Percentiles rank a stretch among this genome's conserved stretches.
Evolutionary conservation across 1,139 yeast species (phyloP).

Genomic region (Yamadazyma songkhlaensis): DNA sequence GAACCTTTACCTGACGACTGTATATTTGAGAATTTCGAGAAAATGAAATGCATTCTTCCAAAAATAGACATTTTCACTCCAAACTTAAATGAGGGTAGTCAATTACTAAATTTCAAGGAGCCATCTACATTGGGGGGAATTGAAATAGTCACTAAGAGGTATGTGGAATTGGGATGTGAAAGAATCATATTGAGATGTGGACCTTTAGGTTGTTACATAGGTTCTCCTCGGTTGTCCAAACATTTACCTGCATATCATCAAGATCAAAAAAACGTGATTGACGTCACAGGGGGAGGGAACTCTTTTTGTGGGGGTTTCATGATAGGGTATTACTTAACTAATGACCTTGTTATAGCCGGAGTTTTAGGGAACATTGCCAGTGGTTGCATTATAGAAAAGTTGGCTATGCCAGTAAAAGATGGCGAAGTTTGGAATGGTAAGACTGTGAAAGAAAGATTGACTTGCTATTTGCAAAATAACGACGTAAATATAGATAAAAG

Average conservation of each 20-base stretch:
- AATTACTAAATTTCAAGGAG: constrained; percentile 21
- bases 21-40: constrained; percentile 41
- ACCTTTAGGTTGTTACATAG: constrained; percentile 53
- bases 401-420: constrained; percentile 60
- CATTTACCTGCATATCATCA: constrained; percentile 77
- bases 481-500: constrained; percentile 2
- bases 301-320: constrained; percentile 82
- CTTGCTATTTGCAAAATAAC: constrained; percentile 18
- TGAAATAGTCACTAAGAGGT: constrained; percentile 28
- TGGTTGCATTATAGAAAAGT: constrained; percentile 71
- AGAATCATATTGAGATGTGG: constrained; percentile 65
- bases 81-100: constrained; percentile 72
- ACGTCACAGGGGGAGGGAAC: constrained; percentile 96
- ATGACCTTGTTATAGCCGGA: constrained; percentile 54
- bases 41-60: constrained; percentile 40
- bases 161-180: constrained; percentile 38
- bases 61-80: constrained; percentile 70
- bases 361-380: constrained; percentile 76
- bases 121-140: constrained; percentile 20
- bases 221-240: constrained; percentile 12
- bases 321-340: constrained; percentile 51
- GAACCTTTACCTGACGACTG: constrained; percentile 88
- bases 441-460: constrained; percentile 24
- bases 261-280: constrained; percentile 53
- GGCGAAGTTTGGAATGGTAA: constrained; percentile 54